A percentile compares a stretch with the other conserved stretches of the same genome.
Evolutionary conservation across 192 early-diverging fungal species (phyloP).

Genomic region (Helicostylum pulchrum): DNA sequence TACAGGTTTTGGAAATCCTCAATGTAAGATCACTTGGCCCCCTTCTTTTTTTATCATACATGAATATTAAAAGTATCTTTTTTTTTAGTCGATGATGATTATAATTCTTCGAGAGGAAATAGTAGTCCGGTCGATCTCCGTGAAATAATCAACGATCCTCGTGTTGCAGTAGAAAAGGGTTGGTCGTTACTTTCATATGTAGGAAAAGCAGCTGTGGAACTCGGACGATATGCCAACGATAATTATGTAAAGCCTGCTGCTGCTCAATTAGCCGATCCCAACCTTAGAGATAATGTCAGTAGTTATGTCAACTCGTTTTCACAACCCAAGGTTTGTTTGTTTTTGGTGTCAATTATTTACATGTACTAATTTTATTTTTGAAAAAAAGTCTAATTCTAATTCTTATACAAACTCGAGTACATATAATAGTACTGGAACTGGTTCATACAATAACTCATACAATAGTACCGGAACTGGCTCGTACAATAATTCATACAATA

Average conservation of each 20-base stretch:
- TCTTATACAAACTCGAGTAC: background rate
- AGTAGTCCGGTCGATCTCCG: constrained; percentile 36
- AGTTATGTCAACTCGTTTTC: constrained; percentile 60
- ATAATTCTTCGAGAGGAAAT: too few relatives aligned
- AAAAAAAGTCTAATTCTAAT: background rate
- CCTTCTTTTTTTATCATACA: background rate
- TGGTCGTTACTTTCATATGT: constrained; percentile 58
- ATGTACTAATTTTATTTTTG: too few relatives aligned
- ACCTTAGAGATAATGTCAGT: constrained; percentile 57
- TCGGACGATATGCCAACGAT: constrained; percentile 54
- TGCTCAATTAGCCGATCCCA: constrained; percentile 59
- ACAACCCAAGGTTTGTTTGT: constrained; percentile 17
- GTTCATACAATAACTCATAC: too few relatives aligned
- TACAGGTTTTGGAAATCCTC: constrained; percentile 66
- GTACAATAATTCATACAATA: too few relatives aligned
- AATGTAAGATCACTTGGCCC: constrained; percentile 19
- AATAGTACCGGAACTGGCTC: too few relatives aligned
- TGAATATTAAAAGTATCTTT: background rate
- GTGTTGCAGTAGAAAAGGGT: constrained; percentile 60
- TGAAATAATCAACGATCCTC: constrained; percentile 66
- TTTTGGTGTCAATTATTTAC: too few relatives aligned
- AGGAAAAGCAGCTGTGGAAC: constrained; percentile 40
- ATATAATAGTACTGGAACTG: too few relatives aligned
- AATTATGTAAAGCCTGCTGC: constrained; percentile 65
- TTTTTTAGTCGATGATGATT: background rate